Evolutionary conservation across 257 asterid species (phyloP), one percentile per base, ranked within the genome.

Genomic region (Gentiana dahurica): DNA sequence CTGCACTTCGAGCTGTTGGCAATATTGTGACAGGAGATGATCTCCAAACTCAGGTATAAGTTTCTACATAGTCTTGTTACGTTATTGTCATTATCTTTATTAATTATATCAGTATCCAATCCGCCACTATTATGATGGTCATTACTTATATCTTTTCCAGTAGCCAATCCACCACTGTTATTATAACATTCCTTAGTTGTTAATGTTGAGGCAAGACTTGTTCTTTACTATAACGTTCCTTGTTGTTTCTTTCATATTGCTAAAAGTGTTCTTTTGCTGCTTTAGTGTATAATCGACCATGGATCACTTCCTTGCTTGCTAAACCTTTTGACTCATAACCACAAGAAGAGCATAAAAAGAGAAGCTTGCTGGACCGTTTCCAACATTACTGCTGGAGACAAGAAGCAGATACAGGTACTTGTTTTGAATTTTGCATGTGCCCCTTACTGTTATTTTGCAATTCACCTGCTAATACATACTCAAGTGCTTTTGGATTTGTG

Each of bases 1-100:
- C 97, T 69, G 95, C 97, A 57, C 85, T 89, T 47, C 84, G 94
- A 48, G 78, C 97, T 2, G 89, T 86, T 77, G 95, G 97, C 51
- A 89, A 89, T 69, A 86, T 89, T 76, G 95, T 89, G 44, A 89
- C 97, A 2, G 97, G 97, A 68, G 95, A 89, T 83, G 97, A 89
- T 79, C 33, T 65, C 34, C 97, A 89, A 69, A 89, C 97, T 62
- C 89, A 89, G 97, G 97, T 85, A 80, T 63, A 11, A 41, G 12
- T 37, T 49, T 36, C 34, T 43, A 39, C 4, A 41, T 24, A 12
- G 36, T 34, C n/a, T 33, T 3, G 24, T 37, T 12, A 34, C 3
- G 34, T 10, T 11, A 0, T 47, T 4, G 6, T 4, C 9, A 5
- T 41, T 5, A 4, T 41, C 9, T 41, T 3, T 3, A 41, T 3